Base-by-base conservation (phyloP, 2,329 filamentous ascomycete species). In the Metarhizium album region DNA sequence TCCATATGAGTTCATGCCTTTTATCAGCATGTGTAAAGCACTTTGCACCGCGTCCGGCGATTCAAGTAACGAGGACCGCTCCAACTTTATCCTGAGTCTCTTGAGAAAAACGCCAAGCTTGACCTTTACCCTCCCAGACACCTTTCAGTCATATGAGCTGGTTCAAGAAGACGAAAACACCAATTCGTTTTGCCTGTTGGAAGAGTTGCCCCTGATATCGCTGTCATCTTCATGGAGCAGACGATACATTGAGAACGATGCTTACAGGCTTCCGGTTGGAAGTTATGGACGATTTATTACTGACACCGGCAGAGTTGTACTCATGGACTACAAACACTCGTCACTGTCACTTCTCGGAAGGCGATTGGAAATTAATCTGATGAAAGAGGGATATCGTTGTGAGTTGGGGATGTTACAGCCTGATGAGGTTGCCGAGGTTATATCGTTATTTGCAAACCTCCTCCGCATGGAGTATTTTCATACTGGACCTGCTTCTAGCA, bases 161-260 rank as follows among this genome's bases (percentile, higher is more conserved):
- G 82, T 86, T 38, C 82, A 86, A 49, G 90, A 96, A 67, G 88
- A 95, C 56, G 87, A 93, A 53, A 90, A 93, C 57, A 82, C 80
- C 24, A 93, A 94, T 59, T 81, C 80, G 18, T 86, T 96, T 53
- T 75, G 79, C 53, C 76, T 96, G 3, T 71, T 75, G 1, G 72
- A 76, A 43, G 75, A 83, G 48, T 69, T 90, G 7, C 74, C 81
- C 1, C 73, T 90, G 2, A 85, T 91, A 54, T 68, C 67, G 4
- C 62, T 73, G 54, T 63, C 70, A 48, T 62, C 74, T 52, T 68
- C 66, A 16, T 72, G 74, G 60, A 72, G 70, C 52, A 67, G 71
- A 53, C 62, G 70, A 31, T 63, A 68, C 7, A 63, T 69, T 16
- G 69, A 71, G 40, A 70, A 76, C 42, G 72, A 79, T 50, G 69